These are phyloP conservation scores for Asterionellopsis glacialis DNA, from an alignment of 108 stramenopile genomes.

Conservation along the genomic window DNA sequence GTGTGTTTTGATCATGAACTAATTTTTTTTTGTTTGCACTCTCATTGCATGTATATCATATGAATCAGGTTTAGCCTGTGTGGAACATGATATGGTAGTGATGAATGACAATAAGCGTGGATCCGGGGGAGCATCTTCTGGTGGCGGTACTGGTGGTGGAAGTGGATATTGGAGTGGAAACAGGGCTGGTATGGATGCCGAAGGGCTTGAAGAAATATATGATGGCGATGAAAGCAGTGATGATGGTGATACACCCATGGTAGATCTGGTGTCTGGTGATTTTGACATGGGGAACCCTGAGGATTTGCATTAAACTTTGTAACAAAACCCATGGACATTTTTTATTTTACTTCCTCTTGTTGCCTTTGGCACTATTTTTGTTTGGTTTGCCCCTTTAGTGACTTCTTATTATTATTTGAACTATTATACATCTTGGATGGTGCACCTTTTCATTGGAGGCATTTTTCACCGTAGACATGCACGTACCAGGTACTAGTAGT, in stretches of 20 bases:
- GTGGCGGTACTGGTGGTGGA: neutral
- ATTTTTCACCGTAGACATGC: too few species aligned
- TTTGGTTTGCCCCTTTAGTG: too few species aligned
- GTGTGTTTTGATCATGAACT: too few species aligned
- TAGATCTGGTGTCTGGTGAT: slow-evolving; percentile 14
- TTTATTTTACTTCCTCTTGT: too few species aligned
- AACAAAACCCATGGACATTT: too few species aligned
- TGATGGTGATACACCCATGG: slow-evolving; percentile 21
- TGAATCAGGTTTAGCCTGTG: slow-evolving; percentile 16
- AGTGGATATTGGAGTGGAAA: slow-evolving; percentile 6
- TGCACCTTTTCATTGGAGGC: too few species aligned
- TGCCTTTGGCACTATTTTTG: too few species aligned
- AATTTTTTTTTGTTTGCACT: too few species aligned
- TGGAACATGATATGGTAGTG: slow-evolving; percentile 27
- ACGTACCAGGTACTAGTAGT: too few species aligned
- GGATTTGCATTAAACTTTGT: slow-evolving; percentile 27
- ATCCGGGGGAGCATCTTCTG: neutral
- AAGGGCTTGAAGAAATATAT: neutral
- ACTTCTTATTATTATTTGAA: too few species aligned
- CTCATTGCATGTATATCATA: too few species aligned
- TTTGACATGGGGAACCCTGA: slow-evolving; percentile 29
- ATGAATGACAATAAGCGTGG: neutral
- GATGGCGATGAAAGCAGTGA: slow-evolving; percentile 15
- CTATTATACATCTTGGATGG: too few species aligned
- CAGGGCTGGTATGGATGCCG: neutral